phyloP scores from a whole-genome alignment of 352 stramenopile genomes.

The Globisporangium solare region DNA sequence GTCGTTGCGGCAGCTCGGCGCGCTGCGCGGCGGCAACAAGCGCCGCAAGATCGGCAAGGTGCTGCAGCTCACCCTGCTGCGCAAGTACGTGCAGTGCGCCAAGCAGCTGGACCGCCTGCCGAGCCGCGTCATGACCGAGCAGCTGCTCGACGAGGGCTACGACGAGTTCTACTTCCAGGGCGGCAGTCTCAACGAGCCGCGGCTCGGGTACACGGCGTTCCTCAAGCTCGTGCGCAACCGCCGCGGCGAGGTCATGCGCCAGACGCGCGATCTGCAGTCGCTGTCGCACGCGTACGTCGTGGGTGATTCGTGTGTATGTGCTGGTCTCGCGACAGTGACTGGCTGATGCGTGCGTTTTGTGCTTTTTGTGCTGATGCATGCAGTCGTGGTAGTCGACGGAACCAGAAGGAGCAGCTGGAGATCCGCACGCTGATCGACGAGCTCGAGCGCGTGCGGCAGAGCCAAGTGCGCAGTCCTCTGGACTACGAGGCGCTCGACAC shows the following conservation, averaged over 20 bases:
- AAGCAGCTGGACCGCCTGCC: conserved; percentile 44
- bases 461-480: conserved; percentile 9
- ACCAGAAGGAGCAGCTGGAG: conserved; percentile 47
- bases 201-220: conserved; percentile 53
- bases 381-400: conserved; percentile 18
- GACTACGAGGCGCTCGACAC: conserved; percentile 22
- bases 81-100: conserved; percentile 59
- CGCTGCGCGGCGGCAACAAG: conserved; percentile 3
- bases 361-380: background rate
- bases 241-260: conserved; percentile 38
- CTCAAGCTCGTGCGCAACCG: conserved; percentile 67
- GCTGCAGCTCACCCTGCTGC: conserved; percentile 48
- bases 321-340: background rate
- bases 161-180: conserved; percentile 69
- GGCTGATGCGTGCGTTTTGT: background rate
- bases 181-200: conserved; percentile 48
- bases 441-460: conserved; percentile 44
- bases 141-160: conserved; percentile 59
- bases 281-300: conserved; percentile 19
- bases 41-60: conserved; percentile 54
- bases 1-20: conserved; percentile 8
- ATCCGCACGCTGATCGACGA: conserved; percentile 53
- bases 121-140: conserved; percentile 44
- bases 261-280: conserved; percentile 13
- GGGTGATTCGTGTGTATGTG: no score